These are phyloP conservation scores for Isoetes taiwanensis DNA, from an alignment of 75 land plant species.

Conservation along the genomic window DNA sequence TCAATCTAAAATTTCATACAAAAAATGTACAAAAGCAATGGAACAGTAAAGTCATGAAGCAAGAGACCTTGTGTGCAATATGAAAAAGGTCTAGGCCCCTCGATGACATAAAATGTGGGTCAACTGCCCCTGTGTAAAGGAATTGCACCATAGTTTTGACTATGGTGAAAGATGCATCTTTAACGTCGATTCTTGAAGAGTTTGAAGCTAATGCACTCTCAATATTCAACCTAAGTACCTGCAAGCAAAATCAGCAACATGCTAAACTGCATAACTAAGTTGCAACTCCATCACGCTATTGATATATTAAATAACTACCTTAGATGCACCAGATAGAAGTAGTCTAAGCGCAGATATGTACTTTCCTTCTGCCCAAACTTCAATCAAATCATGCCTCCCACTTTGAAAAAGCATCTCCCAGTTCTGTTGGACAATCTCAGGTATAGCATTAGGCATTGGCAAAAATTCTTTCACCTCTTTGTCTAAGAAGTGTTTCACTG, in stretches of 20 bases:
- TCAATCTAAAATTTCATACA: background rate
- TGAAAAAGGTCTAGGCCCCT: constrained; percentile 23
- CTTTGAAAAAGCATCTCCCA: constrained; percentile 25
- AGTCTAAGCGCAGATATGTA: constrained; percentile 13
- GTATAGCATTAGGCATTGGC: background rate
- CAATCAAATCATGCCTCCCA: constrained; percentile 19
- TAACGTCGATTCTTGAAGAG: constrained; percentile 18
- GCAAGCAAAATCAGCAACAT: background rate
- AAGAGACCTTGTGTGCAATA: constrained; percentile 33
- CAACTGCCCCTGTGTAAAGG: constrained; percentile 29
- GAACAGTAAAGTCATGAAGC: background rate
- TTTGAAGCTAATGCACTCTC: constrained; percentile 11
- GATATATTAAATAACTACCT: constrained; percentile 7
- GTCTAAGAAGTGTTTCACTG: background rate
- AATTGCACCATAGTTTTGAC: constrained; percentile 21
- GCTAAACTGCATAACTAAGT: background rate
- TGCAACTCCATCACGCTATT: background rate
- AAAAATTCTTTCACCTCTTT: constrained; percentile 10
- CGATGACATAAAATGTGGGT: constrained; percentile 10
- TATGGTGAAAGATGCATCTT: constrained; percentile 26
- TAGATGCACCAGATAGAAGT: constrained; percentile 23
- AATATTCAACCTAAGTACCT: constrained; percentile 27
- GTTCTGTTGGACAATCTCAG: constrained; percentile 11
- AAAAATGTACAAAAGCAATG: background rate
- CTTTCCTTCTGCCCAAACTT: constrained; percentile 28